These are phyloP conservation scores for Chalaropsis ovoidea DNA, from an alignment of 2,329 filamentous ascomycete genomes.

Conservation along the genomic window DNA sequence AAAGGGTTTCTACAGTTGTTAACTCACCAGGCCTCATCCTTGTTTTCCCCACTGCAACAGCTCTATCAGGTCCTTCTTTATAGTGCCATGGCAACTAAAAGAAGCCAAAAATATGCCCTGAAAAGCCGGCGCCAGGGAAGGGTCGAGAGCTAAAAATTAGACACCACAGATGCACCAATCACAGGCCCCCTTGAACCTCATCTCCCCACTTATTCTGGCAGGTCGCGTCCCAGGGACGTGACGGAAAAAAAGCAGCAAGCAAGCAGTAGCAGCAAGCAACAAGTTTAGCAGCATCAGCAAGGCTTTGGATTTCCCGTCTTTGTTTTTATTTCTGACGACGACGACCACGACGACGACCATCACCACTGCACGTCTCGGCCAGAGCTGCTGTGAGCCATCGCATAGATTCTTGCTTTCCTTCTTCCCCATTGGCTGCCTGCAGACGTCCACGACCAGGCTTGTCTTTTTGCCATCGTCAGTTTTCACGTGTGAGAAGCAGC, in stretches of 20 bases:
- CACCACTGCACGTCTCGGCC: not conserved
- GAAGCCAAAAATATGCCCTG: not conserved
- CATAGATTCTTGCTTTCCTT: not conserved
- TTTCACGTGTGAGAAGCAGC: constrained; percentile 2
- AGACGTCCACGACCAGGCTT: not conserved
- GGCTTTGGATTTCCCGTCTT: constrained; percentile 6
- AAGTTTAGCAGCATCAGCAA: constrained; percentile 7
- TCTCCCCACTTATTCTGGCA: constrained; percentile 7
- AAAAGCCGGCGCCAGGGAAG: not conserved
- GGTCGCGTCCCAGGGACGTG: constrained; percentile 19
- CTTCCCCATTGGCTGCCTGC: not conserved
- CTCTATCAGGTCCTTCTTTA: not conserved
- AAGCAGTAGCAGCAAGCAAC: not conserved
- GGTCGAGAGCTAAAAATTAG: not conserved
- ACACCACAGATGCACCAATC: not conserved
- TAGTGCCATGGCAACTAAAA: constrained; percentile 1
- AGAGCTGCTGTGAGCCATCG: not conserved
- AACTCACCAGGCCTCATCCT: no score
- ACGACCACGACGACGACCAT: not conserved
- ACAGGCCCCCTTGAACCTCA: not conserved
- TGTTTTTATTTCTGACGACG: constrained; percentile 7
- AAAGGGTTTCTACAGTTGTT: not conserved
- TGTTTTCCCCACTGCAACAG: not conserved
- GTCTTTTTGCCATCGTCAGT: not conserved
- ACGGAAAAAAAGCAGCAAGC: constrained; percentile 16